Percentiles rank a stretch among this genome's conserved stretches.
Evolutionary conservation across 2,329 filamentous ascomycete genomes (phyloP).

Genomic region (Myriosclerotinia scirpicola): DNA sequence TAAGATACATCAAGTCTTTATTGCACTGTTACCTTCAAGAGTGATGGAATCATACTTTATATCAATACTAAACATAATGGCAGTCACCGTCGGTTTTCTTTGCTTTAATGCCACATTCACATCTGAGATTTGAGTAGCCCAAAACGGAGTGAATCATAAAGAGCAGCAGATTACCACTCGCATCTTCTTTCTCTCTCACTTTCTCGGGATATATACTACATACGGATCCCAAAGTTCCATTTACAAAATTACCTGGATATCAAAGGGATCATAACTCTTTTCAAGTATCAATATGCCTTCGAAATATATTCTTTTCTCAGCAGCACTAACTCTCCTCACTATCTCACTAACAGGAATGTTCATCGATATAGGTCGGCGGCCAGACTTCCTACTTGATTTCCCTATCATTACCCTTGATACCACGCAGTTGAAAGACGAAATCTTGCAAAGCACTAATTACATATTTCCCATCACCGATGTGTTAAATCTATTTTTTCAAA

Average conservation of each 20-base stretch:
- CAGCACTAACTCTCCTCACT: not conserved
- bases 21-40: not conserved
- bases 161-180: not conserved
- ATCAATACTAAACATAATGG: not conserved
- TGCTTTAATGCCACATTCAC: not conserved
- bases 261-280: not conserved
- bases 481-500: conserved; percentile 14
- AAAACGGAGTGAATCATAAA: not conserved
- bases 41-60: not conserved
- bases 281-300: conserved; percentile 2
- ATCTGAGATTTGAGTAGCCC: not conserved
- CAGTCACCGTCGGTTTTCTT: not conserved
- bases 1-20: not conserved
- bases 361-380: not conserved
- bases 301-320: conserved; percentile 1
- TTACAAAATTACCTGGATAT: not conserved
- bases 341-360: not conserved
- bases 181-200: not conserved
- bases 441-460: not conserved
- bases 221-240: not conserved
- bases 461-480: conserved; percentile 3
- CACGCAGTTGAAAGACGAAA: not conserved
- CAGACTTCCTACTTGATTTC: not conserved
- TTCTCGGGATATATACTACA: not conserved
- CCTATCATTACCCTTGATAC: conserved; percentile 14